Conservation (phyloP, 805 yeast genomes). For the Yarrowia divulgata region DNA sequence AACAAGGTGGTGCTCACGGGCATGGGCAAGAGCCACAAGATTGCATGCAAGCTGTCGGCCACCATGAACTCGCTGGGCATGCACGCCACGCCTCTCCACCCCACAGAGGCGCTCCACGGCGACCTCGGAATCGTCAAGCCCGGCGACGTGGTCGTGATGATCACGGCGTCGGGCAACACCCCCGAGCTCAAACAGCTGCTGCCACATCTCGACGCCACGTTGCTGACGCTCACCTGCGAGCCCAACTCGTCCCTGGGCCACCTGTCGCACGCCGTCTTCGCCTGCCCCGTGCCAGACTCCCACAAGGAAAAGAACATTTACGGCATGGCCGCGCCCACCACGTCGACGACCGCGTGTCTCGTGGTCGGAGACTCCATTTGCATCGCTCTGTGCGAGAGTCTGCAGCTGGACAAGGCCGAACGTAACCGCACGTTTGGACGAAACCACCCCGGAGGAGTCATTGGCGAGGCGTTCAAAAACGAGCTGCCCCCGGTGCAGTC, state of each 20-base stretch:
- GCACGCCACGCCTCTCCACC: slow-evolving; percentile 72
- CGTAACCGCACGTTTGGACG: slow-evolving; percentile 67
- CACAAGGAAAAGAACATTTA: slow-evolving; percentile 68
- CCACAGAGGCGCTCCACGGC: slow-evolving; percentile 89
- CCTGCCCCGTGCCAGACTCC: slow-evolving; percentile 66
- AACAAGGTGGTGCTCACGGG: slow-evolving; percentile 83
- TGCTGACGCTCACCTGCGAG: slow-evolving; percentile 69
- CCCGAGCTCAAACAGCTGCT: slow-evolving; percentile 69
- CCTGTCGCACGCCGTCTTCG: slow-evolving; percentile 61
- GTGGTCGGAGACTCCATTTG: slow-evolving; percentile 81
- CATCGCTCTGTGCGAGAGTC: slow-evolving; percentile 73
- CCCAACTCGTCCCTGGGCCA: slow-evolving; percentile 62
- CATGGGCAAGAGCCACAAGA: slow-evolving; percentile 83
- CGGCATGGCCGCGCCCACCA: slow-evolving; percentile 88
- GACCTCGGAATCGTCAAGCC: slow-evolving; percentile 76
- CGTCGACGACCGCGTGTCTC: slow-evolving; percentile 78
- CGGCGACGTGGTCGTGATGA: slow-evolving; percentile 65
- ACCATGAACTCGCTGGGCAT: slow-evolving; percentile 82
- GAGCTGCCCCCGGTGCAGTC: slow-evolving; percentile 40
- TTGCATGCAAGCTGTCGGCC: slow-evolving; percentile 79
- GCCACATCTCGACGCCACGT: slow-evolving; percentile 64
- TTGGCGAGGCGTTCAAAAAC: slow-evolving; percentile 61
- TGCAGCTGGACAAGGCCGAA: slow-evolving; percentile 61
- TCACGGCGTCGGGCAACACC: slow-evolving; percentile 83
- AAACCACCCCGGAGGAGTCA: slow-evolving; percentile 92